These are phyloP conservation scores for Hypoxylon fragiforme DNA, from an alignment of 495 filamentous ascomycete species.

Conservation along the genomic window DNA sequence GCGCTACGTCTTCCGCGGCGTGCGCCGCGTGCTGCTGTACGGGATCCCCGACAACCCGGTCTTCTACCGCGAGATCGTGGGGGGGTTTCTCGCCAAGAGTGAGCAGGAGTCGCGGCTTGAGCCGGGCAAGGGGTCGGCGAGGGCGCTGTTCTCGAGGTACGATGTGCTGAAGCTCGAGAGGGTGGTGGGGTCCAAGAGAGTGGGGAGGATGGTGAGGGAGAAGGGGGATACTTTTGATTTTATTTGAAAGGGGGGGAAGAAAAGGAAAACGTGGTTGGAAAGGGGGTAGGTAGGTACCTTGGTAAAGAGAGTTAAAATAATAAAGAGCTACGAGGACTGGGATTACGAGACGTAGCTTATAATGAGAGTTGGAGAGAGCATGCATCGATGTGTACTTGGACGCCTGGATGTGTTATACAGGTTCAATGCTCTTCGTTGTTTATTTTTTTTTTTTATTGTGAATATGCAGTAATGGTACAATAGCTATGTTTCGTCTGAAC, in stretches of 20 bases:
- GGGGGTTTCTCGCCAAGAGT: conserved; percentile 63
- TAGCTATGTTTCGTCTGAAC: too few relatives aligned
- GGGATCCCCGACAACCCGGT: conserved; percentile 82
- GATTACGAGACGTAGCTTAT: too few relatives aligned
- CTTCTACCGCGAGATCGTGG: conserved; percentile 88
- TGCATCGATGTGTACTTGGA: too few relatives aligned
- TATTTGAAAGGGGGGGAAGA: conserved; percentile 41
- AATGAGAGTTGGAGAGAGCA: too few relatives aligned
- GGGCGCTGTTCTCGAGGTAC: conserved; percentile 82
- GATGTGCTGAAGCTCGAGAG: conserved; percentile 87
- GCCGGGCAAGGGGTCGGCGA: conserved; percentile 58
- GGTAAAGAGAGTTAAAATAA: not conserved
- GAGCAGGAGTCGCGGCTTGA: conserved; percentile 56
- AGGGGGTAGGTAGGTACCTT: not conserved
- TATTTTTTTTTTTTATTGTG: too few relatives aligned
- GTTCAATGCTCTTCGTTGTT: too few relatives aligned
- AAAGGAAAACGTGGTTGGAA: too few relatives aligned
- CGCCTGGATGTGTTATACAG: too few relatives aligned
- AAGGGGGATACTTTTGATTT: conserved; percentile 92
- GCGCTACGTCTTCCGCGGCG: conserved; percentile 77
- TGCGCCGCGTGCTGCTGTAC: conserved; percentile 81
- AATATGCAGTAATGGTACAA: too few relatives aligned
- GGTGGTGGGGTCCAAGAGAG: conserved; percentile 77
- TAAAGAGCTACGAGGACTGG: too few relatives aligned
- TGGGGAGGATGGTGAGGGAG: conserved; percentile 73